Evolutionary conservation across 805 yeast genomes (phyloP), one percentile per base, ranked within the genome.

Genomic region (Candida silvatica): DNA sequence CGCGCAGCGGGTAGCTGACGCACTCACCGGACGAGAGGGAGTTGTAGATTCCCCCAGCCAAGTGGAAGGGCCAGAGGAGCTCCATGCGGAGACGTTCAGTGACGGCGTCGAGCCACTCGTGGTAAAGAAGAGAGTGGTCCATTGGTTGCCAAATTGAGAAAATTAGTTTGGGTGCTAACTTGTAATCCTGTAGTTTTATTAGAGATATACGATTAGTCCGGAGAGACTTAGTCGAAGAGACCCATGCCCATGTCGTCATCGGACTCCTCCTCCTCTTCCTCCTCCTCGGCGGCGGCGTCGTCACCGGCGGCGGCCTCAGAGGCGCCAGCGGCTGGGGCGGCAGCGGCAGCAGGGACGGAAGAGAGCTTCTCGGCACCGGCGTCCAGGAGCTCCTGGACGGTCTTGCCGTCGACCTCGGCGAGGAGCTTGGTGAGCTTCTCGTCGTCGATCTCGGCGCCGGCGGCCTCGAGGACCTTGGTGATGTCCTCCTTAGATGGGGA

Each of bases 221-320:
- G n/a, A n/a, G n/a, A n/a, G n/a, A n/a, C n/a, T 76, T 92, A 92
- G 79, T 92, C 99, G 82, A 92, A 92, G 68, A 92, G 82, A 77
- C 86, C 86, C 78, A 80, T 76, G 46, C 53, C 59, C 49, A 69
- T 67, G 47, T 63, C 70, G 56, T 64, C 71, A 45, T 60, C 64
- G 41, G 58, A 69, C 45, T 60, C 69, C 59, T 67, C 76, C 47
- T 62, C 77, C 43, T 49, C 69, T 46, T 54, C 74, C 48, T 62
- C 85, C 51, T 66, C 80, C 47, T 61, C 78, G 49, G 64, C 80
- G 43, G 64, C 81, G 39, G 60, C 74, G 42, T 62, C 76, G 47
- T 66, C 75, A 45, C 66, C 71, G 51, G 65, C 70, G 56, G 67
- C 71, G 54, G 67, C 69, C 49, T 74, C 67, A 56, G 72, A 70